These are phyloP conservation scores for Podaxis sp. DNA, from an alignment of 768 basidiomycete genomes.

Conservation along the genomic window DNA sequence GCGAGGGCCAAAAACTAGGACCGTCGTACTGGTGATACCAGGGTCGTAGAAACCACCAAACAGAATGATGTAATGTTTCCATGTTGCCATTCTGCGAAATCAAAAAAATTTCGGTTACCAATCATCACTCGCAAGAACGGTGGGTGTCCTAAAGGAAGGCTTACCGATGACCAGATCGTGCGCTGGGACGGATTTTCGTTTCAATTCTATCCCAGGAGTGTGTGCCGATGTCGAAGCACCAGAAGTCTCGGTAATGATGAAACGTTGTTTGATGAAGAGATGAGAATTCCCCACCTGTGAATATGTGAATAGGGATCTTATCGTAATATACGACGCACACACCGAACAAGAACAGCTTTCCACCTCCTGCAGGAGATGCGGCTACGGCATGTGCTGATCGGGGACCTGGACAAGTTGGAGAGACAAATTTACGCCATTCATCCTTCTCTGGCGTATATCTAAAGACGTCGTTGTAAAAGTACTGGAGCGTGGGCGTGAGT, in stretches of 20 bases:
- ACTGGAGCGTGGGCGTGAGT: slow-evolving; percentile 34
- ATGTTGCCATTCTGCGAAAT: slow-evolving; percentile 72
- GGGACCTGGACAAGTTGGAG: slow-evolving; percentile 83
- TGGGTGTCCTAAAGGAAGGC: slow-evolving; percentile 15
- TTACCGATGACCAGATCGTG: slow-evolving; percentile 81
- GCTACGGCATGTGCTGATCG: slow-evolving; percentile 85
- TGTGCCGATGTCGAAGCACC: slow-evolving; percentile 78
- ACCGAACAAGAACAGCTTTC: slow-evolving; percentile 86
- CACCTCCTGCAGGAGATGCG: slow-evolving; percentile 72
- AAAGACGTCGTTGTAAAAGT: slow-evolving; percentile 88
- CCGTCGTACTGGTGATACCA: slow-evolving; percentile 66
- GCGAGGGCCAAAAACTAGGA: background rate
- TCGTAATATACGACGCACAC: slow-evolving; percentile 4
- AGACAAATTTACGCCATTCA: slow-evolving; percentile 88
- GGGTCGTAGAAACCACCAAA: slow-evolving; percentile 94
- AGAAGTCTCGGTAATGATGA: slow-evolving; percentile 88
- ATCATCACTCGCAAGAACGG: background rate
- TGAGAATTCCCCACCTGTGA: slow-evolving; percentile 79
- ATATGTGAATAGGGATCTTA: background rate
- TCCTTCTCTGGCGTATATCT: slow-evolving; percentile 88
- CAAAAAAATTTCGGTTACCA: slow-evolving; percentile 3
- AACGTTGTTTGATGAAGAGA: slow-evolving; percentile 80
- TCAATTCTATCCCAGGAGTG: slow-evolving; percentile 89
- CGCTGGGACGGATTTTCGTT: slow-evolving; percentile 75
- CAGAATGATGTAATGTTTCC: slow-evolving; percentile 84